These are phyloP conservation scores for Cystobasidium sp. DNA, from an alignment of 1,284 basidiomycete species.

Conservation along the genomic window DNA sequence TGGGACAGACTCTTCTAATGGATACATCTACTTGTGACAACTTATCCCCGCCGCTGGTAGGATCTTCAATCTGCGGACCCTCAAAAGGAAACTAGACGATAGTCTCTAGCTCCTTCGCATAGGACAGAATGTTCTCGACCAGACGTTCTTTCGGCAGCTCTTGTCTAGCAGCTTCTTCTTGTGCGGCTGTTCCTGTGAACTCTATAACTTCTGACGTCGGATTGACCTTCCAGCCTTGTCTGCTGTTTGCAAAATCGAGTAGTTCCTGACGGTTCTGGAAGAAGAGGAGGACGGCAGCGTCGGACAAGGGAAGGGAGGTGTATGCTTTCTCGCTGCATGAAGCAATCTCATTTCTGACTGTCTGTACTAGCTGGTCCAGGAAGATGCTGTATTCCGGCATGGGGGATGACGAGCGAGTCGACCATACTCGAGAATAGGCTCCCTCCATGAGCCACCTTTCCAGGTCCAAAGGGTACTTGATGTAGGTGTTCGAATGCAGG, in stretches of 20 bases:
- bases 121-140: slow-evolving; percentile 72
- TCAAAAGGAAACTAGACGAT: slow-evolving; percentile 68
- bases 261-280: slow-evolving; percentile 79
- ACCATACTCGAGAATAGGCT: slow-evolving; percentile 97
- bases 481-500: slow-evolving; percentile 30
- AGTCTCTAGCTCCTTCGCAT: slow-evolving; percentile 83
- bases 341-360: slow-evolving; percentile 90
- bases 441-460: slow-evolving; percentile 99
- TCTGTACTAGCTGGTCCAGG: slow-evolving; percentile 87
- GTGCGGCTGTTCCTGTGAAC: slow-evolving; percentile 63
- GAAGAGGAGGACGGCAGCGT: slow-evolving; percentile 85
- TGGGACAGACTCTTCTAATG: not conserved
- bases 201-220: slow-evolving; percentile 56
- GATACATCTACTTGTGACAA: not conserved
- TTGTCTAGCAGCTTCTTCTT: slow-evolving; percentile 72
- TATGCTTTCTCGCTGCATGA: slow-evolving; percentile 91
- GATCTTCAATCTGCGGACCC: not conserved
- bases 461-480: slow-evolving; percentile 57
- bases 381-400: slow-evolving; percentile 85
- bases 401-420: slow-evolving; percentile 69
- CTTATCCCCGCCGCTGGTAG: not conserved
- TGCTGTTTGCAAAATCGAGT: slow-evolving; percentile 72
- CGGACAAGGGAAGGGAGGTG: slow-evolving; percentile 80
- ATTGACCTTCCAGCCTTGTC: slow-evolving; percentile 57
- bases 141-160: slow-evolving; percentile 82